A percentile compares a stretch with the other conserved stretches of the same genome.
phyloP scores from a whole-genome alignment of 2,329 filamentous ascomycete genomes.

The Polychaeton citri region DNA sequence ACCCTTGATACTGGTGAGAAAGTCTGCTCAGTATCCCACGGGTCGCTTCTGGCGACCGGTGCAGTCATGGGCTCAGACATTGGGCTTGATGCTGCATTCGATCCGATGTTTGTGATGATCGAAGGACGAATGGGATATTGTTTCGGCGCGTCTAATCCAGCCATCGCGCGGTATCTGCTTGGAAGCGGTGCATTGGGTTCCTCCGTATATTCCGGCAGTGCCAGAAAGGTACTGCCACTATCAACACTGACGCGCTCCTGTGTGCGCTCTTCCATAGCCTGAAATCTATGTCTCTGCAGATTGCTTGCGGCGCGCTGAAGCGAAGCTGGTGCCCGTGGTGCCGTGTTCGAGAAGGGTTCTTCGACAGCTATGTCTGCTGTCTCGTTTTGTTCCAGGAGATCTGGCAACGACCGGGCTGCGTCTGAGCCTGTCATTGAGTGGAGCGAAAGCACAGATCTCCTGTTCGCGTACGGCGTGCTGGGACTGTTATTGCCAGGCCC shows the following conservation, averaged over 20 bases:
- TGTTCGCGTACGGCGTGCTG: slow-evolving; percentile 5
- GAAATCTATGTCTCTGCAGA: slow-evolving; percentile 56
- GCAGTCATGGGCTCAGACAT: slow-evolving; percentile 10
- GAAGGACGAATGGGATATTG: slow-evolving; percentile 5
- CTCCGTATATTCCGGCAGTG: slow-evolving; percentile 63
- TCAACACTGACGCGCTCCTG: slow-evolving; percentile 36
- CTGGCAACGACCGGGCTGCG: slow-evolving; percentile 15
- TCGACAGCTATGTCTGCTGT: slow-evolving; percentile 15
- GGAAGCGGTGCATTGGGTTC: slow-evolving; percentile 33
- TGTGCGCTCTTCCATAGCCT: slow-evolving; percentile 41
- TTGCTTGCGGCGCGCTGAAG: slow-evolving; percentile 40
- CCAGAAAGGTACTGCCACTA: slow-evolving; percentile 69
- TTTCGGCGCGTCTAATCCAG: slow-evolving; percentile 19
- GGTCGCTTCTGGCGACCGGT: slow-evolving; percentile 10
- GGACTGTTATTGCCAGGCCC: background rate
- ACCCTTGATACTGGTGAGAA: slow-evolving; percentile 10
- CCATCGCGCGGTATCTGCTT: slow-evolving; percentile 21
- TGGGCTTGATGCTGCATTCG: background rate
- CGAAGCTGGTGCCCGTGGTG: slow-evolving; percentile 19
- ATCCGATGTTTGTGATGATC: background rate
- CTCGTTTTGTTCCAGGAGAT: slow-evolving; percentile 19
- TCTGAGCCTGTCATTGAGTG: slow-evolving; percentile 14
- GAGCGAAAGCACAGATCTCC: slow-evolving; percentile 12
- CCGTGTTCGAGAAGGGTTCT: slow-evolving; percentile 21
- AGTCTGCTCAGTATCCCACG: slow-evolving; percentile 14